Evolutionary conservation across 805 yeast genomes (phyloP).

Genomic region (Spencermartinsiella europaea): DNA sequence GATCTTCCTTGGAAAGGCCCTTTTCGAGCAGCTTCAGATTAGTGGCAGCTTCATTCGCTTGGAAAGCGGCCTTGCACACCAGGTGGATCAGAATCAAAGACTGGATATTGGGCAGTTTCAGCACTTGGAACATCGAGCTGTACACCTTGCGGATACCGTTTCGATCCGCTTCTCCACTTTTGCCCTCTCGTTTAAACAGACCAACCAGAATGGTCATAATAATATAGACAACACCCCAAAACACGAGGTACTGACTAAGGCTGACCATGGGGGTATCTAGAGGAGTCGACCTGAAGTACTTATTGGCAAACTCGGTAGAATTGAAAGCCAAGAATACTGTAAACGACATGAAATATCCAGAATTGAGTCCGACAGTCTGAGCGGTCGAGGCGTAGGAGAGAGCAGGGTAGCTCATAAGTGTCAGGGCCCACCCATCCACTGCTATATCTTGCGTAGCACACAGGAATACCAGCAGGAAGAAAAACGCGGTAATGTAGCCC

Average conservation of each 20-base stretch:
- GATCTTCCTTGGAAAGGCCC: slow-evolving; percentile 89
- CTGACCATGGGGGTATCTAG: slow-evolving; percentile 60
- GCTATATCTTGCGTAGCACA: slow-evolving; percentile 99
- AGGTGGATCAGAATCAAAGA: slow-evolving; percentile 69
- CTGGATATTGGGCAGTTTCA: slow-evolving; percentile 59
- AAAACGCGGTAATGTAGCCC: slow-evolving; percentile 55
- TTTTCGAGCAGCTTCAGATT: slow-evolving; percentile 84
- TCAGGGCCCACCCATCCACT: slow-evolving; percentile 98
- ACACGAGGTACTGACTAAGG: slow-evolving; percentile 66
- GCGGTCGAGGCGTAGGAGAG: slow-evolving; percentile 94
- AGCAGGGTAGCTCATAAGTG: slow-evolving; percentile 70
- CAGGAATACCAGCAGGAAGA: slow-evolving; percentile 72
- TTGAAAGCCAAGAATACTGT: slow-evolving; percentile 88
- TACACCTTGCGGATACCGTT: slow-evolving; percentile 33
- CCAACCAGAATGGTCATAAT: slow-evolving; percentile 58
- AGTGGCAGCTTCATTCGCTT: slow-evolving; percentile 93
- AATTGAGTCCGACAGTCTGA: slow-evolving; percentile 89
- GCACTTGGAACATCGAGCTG: slow-evolving; percentile 33
- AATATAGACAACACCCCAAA: slow-evolving; percentile 73
- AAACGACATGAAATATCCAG: slow-evolving; percentile 88
- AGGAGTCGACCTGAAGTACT: slow-evolving; percentile 64
- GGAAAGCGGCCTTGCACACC: slow-evolving; percentile 85
- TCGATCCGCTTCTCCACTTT: slow-evolving; percentile 34
- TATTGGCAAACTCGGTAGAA: slow-evolving; percentile 89
- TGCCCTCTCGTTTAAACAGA: slow-evolving; percentile 65